These are phyloP conservation scores for Penicillium sp. DNA, from an alignment of 2,329 filamentous ascomycete genomes.

Conservation along the genomic window DNA sequence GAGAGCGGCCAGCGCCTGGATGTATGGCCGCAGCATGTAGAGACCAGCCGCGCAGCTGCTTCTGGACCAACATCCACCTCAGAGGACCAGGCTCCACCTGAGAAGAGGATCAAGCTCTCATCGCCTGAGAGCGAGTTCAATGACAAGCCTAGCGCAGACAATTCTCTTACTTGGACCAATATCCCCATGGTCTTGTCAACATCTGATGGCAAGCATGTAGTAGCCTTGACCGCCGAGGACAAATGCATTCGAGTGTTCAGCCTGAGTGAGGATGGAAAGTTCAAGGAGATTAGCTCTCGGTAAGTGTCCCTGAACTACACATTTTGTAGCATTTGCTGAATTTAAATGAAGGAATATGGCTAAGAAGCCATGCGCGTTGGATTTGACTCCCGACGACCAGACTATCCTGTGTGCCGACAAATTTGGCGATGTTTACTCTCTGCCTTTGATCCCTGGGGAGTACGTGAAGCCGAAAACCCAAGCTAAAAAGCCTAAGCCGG, in stretches of 20 bases:
- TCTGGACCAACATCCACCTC: conserved; percentile 33
- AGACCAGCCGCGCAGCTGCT: conserved; percentile 37
- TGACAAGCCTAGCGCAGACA: conserved; percentile 24
- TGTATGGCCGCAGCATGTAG: conserved; percentile 60
- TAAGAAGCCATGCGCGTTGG: conserved; percentile 81
- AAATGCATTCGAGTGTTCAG: conserved; percentile 86
- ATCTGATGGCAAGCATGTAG: conserved; percentile 68
- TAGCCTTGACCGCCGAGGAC: conserved; percentile 87
- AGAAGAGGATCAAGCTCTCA: conserved; percentile 54
- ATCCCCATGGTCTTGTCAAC: conserved; percentile 73
- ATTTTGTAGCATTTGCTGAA: conserved; percentile 20
- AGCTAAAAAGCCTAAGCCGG: conserved; percentile 54
- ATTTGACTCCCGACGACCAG: conserved; percentile 70
- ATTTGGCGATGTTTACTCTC: conserved; percentile 92
- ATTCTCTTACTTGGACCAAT: conserved; percentile 56
- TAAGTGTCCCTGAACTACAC: conserved; percentile 44
- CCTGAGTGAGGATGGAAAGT: conserved; percentile 64
- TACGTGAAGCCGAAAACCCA: conserved; percentile 39
- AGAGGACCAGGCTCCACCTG: conserved; percentile 46
- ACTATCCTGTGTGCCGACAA: conserved; percentile 89
- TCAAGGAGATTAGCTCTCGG: conserved; percentile 76
- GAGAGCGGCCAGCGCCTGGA: conserved; percentile 64
- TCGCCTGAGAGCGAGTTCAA: conserved; percentile 28
- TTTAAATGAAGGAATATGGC: conserved; percentile 71
- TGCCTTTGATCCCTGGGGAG: conserved; percentile 69